A percentile compares a stretch with the other conserved stretches of the same genome.
These are phyloP conservation scores for Corylus avellana DNA, from an alignment of 306 rosid species.

Conservation along the genomic window DNA sequence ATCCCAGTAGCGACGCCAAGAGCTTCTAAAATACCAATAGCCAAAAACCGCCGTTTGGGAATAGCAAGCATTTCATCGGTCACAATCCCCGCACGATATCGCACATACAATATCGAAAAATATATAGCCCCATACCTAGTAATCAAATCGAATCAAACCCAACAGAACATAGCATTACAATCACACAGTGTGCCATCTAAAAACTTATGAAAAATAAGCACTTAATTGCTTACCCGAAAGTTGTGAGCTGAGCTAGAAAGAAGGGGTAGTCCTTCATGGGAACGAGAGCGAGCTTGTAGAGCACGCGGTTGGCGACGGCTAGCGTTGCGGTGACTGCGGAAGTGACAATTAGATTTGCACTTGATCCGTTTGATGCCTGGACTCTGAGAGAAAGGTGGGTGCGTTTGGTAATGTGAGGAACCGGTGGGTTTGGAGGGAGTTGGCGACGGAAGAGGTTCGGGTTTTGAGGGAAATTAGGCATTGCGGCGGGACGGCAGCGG, in stretches of 20 bases:
- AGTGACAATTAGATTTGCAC: conserved; percentile 32
- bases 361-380: conserved; percentile 42
- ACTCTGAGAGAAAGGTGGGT: conserved; percentile 23
- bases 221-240: conserved; percentile 57
- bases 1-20: conserved; percentile 82
- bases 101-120: conserved; percentile 52
- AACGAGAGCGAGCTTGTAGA: conserved; percentile 84
- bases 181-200: neutral
- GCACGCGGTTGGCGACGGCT: conserved; percentile 80
- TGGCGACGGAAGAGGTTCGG: conserved; percentile 27
- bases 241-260: conserved; percentile 80
- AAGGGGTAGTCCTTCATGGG: conserved; percentile 80
- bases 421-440: conserved; percentile 16
- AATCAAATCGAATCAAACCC: neutral
- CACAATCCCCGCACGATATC: conserved; percentile 72
- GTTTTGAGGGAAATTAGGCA: conserved; percentile 20
- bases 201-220: neutral
- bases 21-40: conserved; percentile 79
- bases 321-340: conserved; percentile 47
- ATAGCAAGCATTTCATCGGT: conserved; percentile 73
- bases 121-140: conserved; percentile 72
- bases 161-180: neutral
- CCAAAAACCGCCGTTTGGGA: conserved; percentile 66
- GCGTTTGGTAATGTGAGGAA: neutral
- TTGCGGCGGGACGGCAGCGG: conserved; percentile 14